These are phyloP conservation scores for Stevia rebaudiana DNA, from an alignment of 140 eudicot species.

Conservation along the genomic window DNA sequence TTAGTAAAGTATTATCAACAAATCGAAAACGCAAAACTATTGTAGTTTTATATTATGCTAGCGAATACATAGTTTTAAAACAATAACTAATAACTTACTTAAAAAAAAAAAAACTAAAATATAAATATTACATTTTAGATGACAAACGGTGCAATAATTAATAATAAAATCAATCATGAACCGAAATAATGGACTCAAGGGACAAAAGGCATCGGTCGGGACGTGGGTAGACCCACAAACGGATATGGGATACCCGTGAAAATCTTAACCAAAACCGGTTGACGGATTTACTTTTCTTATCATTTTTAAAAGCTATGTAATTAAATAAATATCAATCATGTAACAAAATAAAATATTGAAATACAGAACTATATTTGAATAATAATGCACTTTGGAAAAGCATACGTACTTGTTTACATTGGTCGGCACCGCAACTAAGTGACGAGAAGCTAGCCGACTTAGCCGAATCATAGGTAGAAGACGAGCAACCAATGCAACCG, in stretches of 20 bases:
- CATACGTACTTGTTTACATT: slow-evolving; percentile 62
- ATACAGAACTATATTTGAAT: too few relatives aligned
- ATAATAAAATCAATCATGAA: background rate
- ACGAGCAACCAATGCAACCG: slow-evolving; percentile 73
- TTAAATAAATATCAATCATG: too few relatives aligned
- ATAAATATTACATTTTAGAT: background rate
- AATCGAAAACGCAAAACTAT: too few relatives aligned
- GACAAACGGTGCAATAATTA: background rate
- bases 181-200: slow-evolving; percentile 28
- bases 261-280: slow-evolving; percentile 28
- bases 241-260: slow-evolving; percentile 10
- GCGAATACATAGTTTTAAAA: too few relatives aligned
- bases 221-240: slow-evolving; percentile 5
- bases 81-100: too few relatives aligned
- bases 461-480: slow-evolving; percentile 30
- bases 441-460: slow-evolving; percentile 55
- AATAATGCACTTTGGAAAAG: too few relatives aligned
- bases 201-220: slow-evolving; percentile 17
- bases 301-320: too few relatives aligned
- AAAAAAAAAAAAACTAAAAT: too few relatives aligned
- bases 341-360: too few relatives aligned
- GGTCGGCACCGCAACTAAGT: slow-evolving; percentile 46
- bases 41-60: too few relatives aligned
- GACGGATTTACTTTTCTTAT: slow-evolving; percentile 31
- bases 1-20: too few relatives aligned